A percentile compares a stretch with the other conserved stretches of the same genome.
phyloP scores from a whole-genome alignment of 768 basidiomycete species.

The Lactifluus pinguis region DNA sequence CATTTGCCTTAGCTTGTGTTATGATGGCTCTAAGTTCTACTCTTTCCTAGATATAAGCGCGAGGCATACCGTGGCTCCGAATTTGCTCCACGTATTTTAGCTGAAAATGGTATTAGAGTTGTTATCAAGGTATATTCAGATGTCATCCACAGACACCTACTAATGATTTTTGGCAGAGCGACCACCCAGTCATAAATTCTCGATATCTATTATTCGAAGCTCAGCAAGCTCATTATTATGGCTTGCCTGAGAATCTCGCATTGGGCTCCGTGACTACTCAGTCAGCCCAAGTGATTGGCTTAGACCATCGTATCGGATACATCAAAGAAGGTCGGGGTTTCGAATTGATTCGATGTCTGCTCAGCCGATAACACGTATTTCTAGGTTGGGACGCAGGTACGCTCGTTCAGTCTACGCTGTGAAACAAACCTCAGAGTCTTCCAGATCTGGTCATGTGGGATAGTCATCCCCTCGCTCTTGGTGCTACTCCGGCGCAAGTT shows the following conservation, averaged over 20 bases:
- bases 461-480: conserved; percentile 66
- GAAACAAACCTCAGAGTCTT: not conserved
- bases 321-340: conserved; percentile 45
- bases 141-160: not conserved
- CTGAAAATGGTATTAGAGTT: conserved; percentile 47
- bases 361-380: not conserved
- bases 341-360: not conserved
- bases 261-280: conserved; percentile 55
- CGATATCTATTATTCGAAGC: conserved; percentile 65
- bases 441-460: conserved; percentile 58
- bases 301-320: conserved; percentile 64
- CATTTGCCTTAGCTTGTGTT: not conserved
- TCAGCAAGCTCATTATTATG: conserved; percentile 58
- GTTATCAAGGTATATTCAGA: conserved; percentile 43
- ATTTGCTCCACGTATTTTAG: conserved; percentile 52
- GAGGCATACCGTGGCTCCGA: conserved; percentile 59
- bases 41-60: conserved; percentile 35
- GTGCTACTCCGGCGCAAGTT: conserved; percentile 74
- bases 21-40: not conserved
- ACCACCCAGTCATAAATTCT: conserved; percentile 48
- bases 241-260: conserved; percentile 46
- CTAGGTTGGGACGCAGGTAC: conserved; percentile 59
- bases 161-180: conserved; percentile 26
- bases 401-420: not conserved
- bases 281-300: conserved; percentile 53